phyloP scores from a whole-genome alignment of 1,284 basidiomycete species.

The Leccinum pachyderme region DNA sequence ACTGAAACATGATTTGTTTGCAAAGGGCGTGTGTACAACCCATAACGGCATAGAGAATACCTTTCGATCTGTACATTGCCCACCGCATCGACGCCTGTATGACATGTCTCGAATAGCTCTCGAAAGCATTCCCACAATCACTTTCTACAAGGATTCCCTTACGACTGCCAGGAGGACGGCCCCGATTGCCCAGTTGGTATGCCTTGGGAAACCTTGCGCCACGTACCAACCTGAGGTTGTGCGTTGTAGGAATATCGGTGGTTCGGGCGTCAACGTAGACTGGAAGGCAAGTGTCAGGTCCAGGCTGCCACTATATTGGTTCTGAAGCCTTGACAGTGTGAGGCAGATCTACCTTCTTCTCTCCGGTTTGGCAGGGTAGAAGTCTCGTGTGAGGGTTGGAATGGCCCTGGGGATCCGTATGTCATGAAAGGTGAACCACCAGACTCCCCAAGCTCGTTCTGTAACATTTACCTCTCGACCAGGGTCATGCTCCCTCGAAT shows the following conservation, averaged over 20 bases:
- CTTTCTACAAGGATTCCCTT: conserved; percentile 70
- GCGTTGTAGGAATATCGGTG: conserved; percentile 78
- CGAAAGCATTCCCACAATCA: conserved; percentile 69
- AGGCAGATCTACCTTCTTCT: conserved; percentile 82
- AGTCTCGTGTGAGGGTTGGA: conserved; percentile 90
- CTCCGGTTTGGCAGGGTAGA: conserved; percentile 80
- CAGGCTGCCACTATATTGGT: conserved; percentile 3
- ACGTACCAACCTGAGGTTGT: conserved; percentile 83
- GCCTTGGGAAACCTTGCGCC: conserved; percentile 76
- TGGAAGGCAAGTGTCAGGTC: conserved; percentile 64
- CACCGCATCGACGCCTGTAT: background rate
- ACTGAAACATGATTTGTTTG: background rate
- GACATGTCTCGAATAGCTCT: conserved; percentile 69
- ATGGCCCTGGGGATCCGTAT: conserved; percentile 72
- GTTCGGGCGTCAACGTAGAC: conserved; percentile 72
- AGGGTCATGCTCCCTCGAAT: conserved; percentile 85
- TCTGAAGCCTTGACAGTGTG: conserved; percentile 55
- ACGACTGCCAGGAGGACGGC: conserved; percentile 66
- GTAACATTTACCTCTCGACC: conserved; percentile 1
- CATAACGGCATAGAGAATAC: conserved; percentile 9
- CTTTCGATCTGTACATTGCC: background rate
- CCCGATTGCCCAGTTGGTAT: conserved; percentile 76
- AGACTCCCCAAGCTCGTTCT: background rate
- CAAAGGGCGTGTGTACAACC: conserved; percentile 4
- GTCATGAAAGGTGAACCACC: conserved; percentile 73